Base-by-base conservation (phyloP, 2,329 filamentous ascomycete genomes). In the Monilinia vaccinii-corymbosi region DNA sequence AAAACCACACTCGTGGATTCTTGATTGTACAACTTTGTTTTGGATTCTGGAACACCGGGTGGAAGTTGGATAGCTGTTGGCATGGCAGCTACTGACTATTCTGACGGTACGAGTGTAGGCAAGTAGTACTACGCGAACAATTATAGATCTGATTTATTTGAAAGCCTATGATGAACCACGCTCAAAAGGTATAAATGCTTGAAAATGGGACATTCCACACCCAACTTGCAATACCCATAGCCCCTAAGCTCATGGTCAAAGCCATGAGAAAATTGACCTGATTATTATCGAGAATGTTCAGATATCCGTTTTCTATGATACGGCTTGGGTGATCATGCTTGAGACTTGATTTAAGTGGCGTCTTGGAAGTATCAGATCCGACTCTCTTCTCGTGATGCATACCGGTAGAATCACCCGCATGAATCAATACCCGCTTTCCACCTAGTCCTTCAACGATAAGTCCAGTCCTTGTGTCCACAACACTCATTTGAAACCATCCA, bases 211-310 rank as follows among this genome's bases (percentile, higher is more conserved):
- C 69, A 5, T 74, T 77, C 84, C 84, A 87, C 62, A 81, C 79
- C 81, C 79, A 84, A 48, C 78, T 75, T 34, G 81, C 84, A 38
- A 83, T 74, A 0, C 75, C 77, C 83, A 97, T 95, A 5, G 86
- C 88, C 5, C 86, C 83, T 21, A 91, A 65, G 71, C 89, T 96
- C 82, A 96, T 92, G 5, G 79, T 78, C 16, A 83, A 79, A 0
- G 93, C 92, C 93, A 97, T 97, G 60, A 93, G 73, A 61, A 97
- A 83, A 73, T 99, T 99, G 68, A 99, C 91, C 58, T 89, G 88
- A 73, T 99, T 99, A 73, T 99, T 99, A 73, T 96, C 91, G 60
- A 99, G 77, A 63, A 95, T 72, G 71, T 96, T 82, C 82, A 75
- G 78, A 55, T 64, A 62, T 71, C 84, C 91, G 66, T 78, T 87